These are phyloP conservation scores for Kazachstania sp. DNA, from an alignment of 1,139 yeast genomes.

Conservation along the genomic window DNA sequence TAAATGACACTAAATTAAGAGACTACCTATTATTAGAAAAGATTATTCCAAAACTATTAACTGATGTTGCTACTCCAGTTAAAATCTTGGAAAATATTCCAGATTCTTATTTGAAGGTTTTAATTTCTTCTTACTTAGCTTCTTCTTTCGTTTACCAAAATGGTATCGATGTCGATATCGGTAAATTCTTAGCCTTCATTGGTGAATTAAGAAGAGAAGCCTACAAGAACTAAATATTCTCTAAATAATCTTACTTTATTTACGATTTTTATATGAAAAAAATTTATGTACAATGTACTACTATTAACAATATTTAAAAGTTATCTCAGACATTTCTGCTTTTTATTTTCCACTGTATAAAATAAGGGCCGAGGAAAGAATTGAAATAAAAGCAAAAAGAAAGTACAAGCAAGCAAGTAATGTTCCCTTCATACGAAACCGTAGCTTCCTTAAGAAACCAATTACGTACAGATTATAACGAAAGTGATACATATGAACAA, in stretches of 20 bases:
- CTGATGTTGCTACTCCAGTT: conserved; percentile 68
- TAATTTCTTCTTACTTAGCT: conserved; percentile 85
- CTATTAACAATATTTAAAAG: not conserved
- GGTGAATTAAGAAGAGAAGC: conserved; percentile 30
- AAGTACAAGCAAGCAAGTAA: too few relatives aligned
- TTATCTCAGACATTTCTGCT: too few relatives aligned
- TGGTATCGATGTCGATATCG: conserved; percentile 51
- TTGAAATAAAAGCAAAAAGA: too few relatives aligned
- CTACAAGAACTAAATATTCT: conserved; percentile 2
- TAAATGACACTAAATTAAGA: conserved; percentile 67
- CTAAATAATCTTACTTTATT: too few relatives aligned
- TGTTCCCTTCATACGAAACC: conserved; percentile 1
- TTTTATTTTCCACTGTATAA: too few relatives aligned
- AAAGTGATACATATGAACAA: not conserved
- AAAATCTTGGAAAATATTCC: conserved; percentile 72
- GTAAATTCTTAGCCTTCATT: conserved; percentile 30
- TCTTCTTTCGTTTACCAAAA: conserved; percentile 81
- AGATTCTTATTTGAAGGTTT: conserved; percentile 75
- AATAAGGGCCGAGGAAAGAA: too few relatives aligned
- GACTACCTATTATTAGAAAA: conserved; percentile 59
- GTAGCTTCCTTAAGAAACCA: conserved; percentile 1
- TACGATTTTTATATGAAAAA: not conserved
- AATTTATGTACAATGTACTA: too few relatives aligned
- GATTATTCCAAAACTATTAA: conserved; percentile 70
- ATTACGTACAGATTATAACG: not conserved